A percentile compares a stretch with the other conserved stretches of the same genome.
phyloP scores from a whole-genome alignment of 2,329 filamentous ascomycete species.

The Rhinocladiella similis region DNA sequence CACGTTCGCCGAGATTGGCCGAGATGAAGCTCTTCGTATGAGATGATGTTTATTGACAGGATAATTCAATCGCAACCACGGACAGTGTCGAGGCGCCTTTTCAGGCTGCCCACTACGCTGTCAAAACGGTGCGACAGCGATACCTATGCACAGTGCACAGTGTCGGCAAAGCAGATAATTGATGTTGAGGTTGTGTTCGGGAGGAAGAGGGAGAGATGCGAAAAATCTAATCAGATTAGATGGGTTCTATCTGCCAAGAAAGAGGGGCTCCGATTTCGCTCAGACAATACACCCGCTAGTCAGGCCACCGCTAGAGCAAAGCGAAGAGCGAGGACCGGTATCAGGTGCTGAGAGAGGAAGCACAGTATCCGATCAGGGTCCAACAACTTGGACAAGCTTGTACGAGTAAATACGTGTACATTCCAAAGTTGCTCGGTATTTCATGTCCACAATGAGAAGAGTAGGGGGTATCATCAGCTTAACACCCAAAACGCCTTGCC shows the following conservation, averaged over 20 bases:
- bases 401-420: neutral
- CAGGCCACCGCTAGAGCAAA: neutral
- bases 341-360: neutral
- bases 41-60: no score
- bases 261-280: conserved; percentile 3
- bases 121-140: no score
- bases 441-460: conserved; percentile 12
- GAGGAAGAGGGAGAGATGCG: conserved; percentile 11
- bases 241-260: conserved; percentile 24
- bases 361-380: neutral
- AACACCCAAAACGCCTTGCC: conserved; percentile 14
- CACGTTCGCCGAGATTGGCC: conserved; percentile 26
- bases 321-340: neutral
- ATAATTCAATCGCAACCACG: no score
- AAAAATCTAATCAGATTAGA: conserved; percentile 35
- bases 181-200: conserved; percentile 8
- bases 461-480: conserved; percentile 17
- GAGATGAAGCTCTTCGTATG: conserved; percentile 21
- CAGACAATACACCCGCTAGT: neutral
- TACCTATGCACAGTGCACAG: no score
- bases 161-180: neutral
- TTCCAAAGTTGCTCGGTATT: neutral
- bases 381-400: no score
- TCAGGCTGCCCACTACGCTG: neutral
- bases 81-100: neutral